Conservation (phyloP, 345 rosid species). For the Moringa oleifera region DNA sequence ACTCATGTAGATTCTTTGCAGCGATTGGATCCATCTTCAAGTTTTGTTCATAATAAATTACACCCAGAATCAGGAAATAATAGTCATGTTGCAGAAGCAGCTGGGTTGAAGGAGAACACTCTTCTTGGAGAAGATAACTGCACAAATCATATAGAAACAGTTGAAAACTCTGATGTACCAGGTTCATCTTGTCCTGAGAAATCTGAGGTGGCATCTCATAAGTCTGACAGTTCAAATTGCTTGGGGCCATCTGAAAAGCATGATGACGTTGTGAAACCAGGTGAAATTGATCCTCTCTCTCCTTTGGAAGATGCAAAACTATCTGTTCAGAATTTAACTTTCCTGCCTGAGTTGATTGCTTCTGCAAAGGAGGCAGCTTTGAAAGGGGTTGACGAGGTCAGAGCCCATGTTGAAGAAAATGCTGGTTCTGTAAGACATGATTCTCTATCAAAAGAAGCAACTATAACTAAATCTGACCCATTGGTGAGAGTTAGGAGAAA, state of each 20-base stretch:
- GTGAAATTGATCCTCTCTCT: constrained; percentile 32
- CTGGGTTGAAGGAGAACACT: constrained; percentile 28
- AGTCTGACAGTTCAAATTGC: constrained; percentile 21
- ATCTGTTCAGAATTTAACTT: constrained; percentile 42
- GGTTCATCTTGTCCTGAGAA: constrained; percentile 22
- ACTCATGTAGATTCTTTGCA: constrained; percentile 25
- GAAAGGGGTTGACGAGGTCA: constrained; percentile 72
- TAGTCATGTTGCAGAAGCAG: constrained; percentile 23
- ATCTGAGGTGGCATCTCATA: constrained; percentile 19
- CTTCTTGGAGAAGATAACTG: constrained; percentile 31
- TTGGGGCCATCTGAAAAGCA: constrained; percentile 21
- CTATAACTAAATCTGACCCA: constrained; percentile 37
- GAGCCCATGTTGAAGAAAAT: constrained; percentile 48
- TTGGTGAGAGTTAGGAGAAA: constrained; percentile 44
- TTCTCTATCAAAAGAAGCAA: constrained; percentile 30
- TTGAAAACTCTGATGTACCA: constrained; percentile 20
- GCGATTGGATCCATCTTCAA: constrained; percentile 25
- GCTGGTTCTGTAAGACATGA: constrained; percentile 24
- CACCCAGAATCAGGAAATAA: constrained; percentile 16
- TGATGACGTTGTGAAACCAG: constrained; percentile 18
- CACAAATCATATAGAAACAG: constrained; percentile 22
- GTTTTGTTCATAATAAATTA: constrained; percentile 18
- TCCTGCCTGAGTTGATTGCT: constrained; percentile 63
- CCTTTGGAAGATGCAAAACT: constrained; percentile 37
- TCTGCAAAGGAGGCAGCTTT: constrained; percentile 72